A percentile compares a stretch with the other conserved stretches of the same genome.
phyloP scores from a whole-genome alignment of 1,284 basidiomycete species.

The Cryptococcus sp. region DNA sequence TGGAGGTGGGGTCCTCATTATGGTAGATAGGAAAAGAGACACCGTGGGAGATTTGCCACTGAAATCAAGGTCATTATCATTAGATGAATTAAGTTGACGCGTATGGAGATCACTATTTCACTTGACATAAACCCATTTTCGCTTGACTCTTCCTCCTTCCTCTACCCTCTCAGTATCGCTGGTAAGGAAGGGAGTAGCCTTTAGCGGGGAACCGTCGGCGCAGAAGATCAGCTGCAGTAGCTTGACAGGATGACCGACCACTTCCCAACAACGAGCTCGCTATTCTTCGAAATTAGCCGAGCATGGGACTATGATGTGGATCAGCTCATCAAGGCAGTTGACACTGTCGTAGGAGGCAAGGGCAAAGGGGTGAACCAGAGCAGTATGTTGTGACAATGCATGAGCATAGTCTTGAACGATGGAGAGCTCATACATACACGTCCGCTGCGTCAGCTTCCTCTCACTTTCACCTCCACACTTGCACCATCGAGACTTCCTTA shows the following conservation, averaged over 20 bases:
- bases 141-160: too few species aligned
- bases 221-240: too few species aligned
- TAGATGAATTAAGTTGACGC: too few species aligned
- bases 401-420: not conserved
- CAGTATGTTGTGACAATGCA: not conserved
- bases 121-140: too few species aligned
- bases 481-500: conserved; percentile 32
- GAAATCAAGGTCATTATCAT: too few species aligned
- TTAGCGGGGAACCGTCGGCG: too few species aligned
- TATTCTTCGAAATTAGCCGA: conserved; percentile 9
- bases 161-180: too few species aligned
- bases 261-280: conserved; percentile 14
- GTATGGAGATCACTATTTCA: too few species aligned
- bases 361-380: not conserved
- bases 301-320: conserved; percentile 11
- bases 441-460: not conserved
- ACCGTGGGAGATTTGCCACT: too few species aligned
- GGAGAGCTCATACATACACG: not conserved
- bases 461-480: conserved; percentile 39
- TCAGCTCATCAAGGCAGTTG: conserved; percentile 19
- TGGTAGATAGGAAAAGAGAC: too few species aligned
- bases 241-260: not conserved
- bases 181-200: too few species aligned
- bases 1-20: too few species aligned
- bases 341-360: conserved; percentile 6